Percentiles rank a stretch among this genome's conserved stretches.
phyloP scores from a whole-genome alignment of 2,329 filamentous ascomycete genomes.

The Zasmidium angulare region DNA sequence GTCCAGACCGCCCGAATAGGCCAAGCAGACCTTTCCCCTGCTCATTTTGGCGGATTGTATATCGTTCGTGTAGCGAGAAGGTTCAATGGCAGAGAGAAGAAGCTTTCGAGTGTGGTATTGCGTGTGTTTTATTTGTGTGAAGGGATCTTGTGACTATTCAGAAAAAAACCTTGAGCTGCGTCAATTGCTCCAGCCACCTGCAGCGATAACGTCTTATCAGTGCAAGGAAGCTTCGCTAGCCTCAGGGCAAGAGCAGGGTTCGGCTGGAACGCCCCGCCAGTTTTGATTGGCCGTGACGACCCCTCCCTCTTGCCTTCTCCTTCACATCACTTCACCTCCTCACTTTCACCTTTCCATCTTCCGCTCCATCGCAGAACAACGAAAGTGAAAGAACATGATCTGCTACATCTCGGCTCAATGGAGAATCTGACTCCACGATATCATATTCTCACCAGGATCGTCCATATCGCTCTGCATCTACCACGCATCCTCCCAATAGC shows the following conservation, averaged over 20 bases:
- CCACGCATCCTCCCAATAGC: not conserved
- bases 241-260: not conserved
- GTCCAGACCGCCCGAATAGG: conserved; percentile 58
- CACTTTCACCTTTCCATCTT: no score
- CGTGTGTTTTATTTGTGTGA: no score
- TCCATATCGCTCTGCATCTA: not conserved
- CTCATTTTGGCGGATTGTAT: conserved; percentile 14
- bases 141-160: not conserved
- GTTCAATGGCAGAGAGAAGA: not conserved
- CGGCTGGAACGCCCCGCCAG: not conserved
- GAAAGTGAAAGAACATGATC: no score
- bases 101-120: not conserved
- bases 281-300: not conserved
- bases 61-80: not conserved
- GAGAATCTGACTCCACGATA: no score
- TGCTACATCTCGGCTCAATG: no score
- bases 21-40: conserved; percentile 47
- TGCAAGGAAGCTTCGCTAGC: not conserved
- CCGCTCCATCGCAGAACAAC: no score
- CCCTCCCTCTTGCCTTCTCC: no score
- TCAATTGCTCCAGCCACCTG: not conserved
- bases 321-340: no score
- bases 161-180: not conserved
- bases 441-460: no score
- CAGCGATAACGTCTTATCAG: not conserved